Base-by-base conservation (phyloP, 805 yeast species). In the Barnettozyma botsteinii region DNA sequence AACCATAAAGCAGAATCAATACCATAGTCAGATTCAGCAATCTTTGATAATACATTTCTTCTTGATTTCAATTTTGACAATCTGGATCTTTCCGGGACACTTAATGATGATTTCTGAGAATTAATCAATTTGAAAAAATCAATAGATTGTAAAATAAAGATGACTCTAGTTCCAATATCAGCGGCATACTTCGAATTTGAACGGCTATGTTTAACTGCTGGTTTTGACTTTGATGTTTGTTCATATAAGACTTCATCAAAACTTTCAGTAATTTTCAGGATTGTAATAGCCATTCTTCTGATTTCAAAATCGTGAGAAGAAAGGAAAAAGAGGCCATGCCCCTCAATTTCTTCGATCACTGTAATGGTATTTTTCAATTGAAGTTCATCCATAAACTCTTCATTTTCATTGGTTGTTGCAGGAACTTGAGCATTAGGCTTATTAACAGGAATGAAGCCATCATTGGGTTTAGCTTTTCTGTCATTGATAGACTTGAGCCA, bases 1-100 rank as follows among this genome's bases (percentile, higher is more conserved):
- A 91, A 82, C 98, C 98, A 93, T n/a, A 93, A 65, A 0, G 98
- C 95, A 1, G 95, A 80, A 62, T 93, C 98, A 9, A 93, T 89
- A 2, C 98, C 97, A 54, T 89, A 85, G 43, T 84, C 95, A 2
- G 95, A 84, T 49, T 86, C 96, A 0, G 96, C 96, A 7, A 93
- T 65, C 36, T 79, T 73, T 0, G 84, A 67, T n/a, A 94, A 61
- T 2, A 86, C 71, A 20, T 83, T 85, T 45, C 75, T 79, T 48
- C 80, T 74, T 42, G 73, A 73, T 50, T 63, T 75, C 26, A 93
- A 61, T 50, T 83, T 83, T 1, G 78, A 54, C 13, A 89, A 63
- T 28, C 97, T 65, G 15, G 78, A 74, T 34, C 82, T 69, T 59
- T 94, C 98, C 1, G 96, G 89, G 26, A 80, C 77, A 64, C 80